Evolutionary conservation across 768 basidiomycete genomes (phyloP), one percentile per base, ranked within the genome.

Genomic region (Russula emetica): DNA sequence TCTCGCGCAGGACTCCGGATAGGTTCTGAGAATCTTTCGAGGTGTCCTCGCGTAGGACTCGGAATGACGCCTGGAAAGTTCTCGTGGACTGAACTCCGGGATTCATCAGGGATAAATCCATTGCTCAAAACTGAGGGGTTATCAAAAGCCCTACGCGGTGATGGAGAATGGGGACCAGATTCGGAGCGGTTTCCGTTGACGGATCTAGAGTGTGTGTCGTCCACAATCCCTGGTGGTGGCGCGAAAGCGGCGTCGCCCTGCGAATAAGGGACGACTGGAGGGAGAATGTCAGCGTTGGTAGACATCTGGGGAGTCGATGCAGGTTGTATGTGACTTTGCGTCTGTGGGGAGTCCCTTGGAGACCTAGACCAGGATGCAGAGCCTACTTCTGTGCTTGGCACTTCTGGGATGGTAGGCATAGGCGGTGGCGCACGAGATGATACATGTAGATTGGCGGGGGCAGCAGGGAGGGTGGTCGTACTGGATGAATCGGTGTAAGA

Each of bases 391-490:
- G 67, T 63, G 50, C 62, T 68, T 49, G 55, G 3, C 32, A 63
- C 65, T 58, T 68, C 67, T 44, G 67, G 67, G 55, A 68, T 67
- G 42, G 67, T 59, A 30, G 64, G 60, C 60, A 67, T 55, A 22
- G 63, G 54, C 6, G 58, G 58, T 22, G 63, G 57, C 11, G 58
- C 62, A 26, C 57, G 62, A 50, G 52, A 60, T 32, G 58, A 26
- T 32, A 49, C 54, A 38, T 30, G 45, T 16, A 20, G 26, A 30
- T 28, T 14, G n/a, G 40, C 10, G 26, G 66, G 58, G 32, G 49
- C 66, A 26, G 49, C 62, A 54, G 66, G 66, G 28, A 67, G 66
- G 30, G 59, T 65, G 20, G 64, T 65, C n/a, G 66, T 65, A 36
- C 63, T 67, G 24, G 62, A 50, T 36, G 66, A 65, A 56, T 55